phyloP scores from a whole-genome alignment of 2,329 filamentous ascomycete species.

The Basipetospora chlamydospora region DNA sequence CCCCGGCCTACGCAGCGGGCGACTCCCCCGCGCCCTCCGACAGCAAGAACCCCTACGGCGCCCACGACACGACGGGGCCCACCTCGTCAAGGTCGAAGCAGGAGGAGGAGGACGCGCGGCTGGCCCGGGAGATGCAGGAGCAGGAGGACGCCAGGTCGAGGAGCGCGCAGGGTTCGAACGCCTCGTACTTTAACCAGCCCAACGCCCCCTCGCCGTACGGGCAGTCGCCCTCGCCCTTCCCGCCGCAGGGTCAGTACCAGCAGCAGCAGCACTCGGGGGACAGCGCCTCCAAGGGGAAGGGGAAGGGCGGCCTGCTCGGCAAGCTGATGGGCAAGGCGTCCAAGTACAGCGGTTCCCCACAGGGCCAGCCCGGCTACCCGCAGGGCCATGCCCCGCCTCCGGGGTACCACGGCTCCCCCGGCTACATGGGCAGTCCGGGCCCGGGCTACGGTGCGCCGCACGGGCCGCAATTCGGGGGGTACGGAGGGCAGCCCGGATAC shows the following conservation, averaged over 20 bases:
- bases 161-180: constrained; percentile 9
- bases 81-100: constrained; percentile 14
- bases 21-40: constrained; percentile 26
- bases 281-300: constrained; percentile 13
- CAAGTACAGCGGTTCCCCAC: background rate
- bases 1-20: constrained; percentile 47
- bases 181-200: constrained; percentile 14
- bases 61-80: constrained; percentile 19
- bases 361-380: constrained; percentile 5
- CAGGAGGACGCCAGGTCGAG: constrained; percentile 54
- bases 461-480: too few species aligned
- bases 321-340: constrained; percentile 35
- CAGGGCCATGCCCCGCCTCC: constrained; percentile 17
- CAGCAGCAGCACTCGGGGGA: constrained; percentile 10
- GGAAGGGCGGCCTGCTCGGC: constrained; percentile 33
- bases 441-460: constrained; percentile 2
- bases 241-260: constrained; percentile 12
- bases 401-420: constrained; percentile 16
- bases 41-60: constrained; percentile 60
- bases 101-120: constrained; percentile 59
- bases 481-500: constrained; percentile 8
- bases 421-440: background rate
- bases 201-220: constrained; percentile 19
- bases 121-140: constrained; percentile 66
- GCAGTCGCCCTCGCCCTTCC: constrained; percentile 10